These are phyloP conservation scores for Blastobotrys serpentis DNA, from an alignment of 1,139 yeast species.

Conservation along the genomic window DNA sequence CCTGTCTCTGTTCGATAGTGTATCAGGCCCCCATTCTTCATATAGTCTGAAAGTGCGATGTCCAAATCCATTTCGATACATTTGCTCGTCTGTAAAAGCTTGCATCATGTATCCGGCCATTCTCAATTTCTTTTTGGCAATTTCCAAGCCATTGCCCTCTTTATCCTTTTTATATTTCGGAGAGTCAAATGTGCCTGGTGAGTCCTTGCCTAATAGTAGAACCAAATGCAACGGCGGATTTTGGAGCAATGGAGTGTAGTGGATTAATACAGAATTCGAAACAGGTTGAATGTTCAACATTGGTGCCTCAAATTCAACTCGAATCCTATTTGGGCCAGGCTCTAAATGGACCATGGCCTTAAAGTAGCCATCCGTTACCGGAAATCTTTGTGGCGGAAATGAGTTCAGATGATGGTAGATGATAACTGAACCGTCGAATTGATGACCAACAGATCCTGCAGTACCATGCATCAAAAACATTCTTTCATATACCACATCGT, in stretches of 20 bases:
- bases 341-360: constrained; percentile 72
- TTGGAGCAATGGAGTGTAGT: constrained; percentile 58
- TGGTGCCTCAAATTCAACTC: constrained; percentile 30
- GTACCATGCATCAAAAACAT: constrained; percentile 36
- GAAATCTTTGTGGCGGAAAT: constrained; percentile 71
- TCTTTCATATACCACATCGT: constrained; percentile 35
- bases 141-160: constrained; percentile 68
- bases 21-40: constrained; percentile 60
- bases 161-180: constrained; percentile 53
- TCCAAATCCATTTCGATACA: constrained; percentile 77
- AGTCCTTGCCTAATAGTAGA: constrained; percentile 73
- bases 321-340: constrained; percentile 49
- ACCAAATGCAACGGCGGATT: constrained; percentile 84
- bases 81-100: constrained; percentile 90
- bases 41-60: constrained; percentile 74
- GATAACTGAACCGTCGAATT: constrained; percentile 39
- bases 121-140: constrained; percentile 76
- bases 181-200: constrained; percentile 70
- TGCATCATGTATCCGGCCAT: constrained; percentile 90
- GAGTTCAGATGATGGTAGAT: constrained; percentile 48
- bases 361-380: constrained; percentile 67
- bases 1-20: constrained; percentile 48
- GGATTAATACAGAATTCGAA: constrained; percentile 39
- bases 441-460: constrained; percentile 29
- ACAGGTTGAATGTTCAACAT: constrained; percentile 20